phyloP scores from a whole-genome alignment of 2,329 filamentous ascomycete genomes.

The Aspergillus niger region DNA sequence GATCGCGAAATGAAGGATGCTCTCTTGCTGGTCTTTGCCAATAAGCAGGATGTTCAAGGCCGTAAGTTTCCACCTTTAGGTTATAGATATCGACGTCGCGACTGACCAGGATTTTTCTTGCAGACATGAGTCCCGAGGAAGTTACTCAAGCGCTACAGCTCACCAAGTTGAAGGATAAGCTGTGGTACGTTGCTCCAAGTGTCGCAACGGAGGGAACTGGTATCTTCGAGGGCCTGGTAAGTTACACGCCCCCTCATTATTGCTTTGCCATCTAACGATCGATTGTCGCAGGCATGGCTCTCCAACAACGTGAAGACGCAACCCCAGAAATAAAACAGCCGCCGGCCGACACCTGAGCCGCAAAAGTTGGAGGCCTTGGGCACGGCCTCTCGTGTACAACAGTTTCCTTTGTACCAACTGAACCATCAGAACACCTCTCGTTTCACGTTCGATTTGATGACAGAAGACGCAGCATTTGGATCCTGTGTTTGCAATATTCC shows the following conservation, averaged over 20 bases:
- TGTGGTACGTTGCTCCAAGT: slow-evolving; percentile 83
- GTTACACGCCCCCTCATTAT: slow-evolving; percentile 23
- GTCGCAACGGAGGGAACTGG: slow-evolving; percentile 81
- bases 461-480: slow-evolving; percentile 45
- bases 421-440: slow-evolving; percentile 28
- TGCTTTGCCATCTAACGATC: slow-evolving; percentile 16
- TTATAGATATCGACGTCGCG: background rate
- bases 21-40: slow-evolving; percentile 91
- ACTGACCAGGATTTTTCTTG: slow-evolving; percentile 21
- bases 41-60: slow-evolving; percentile 94
- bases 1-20: slow-evolving; percentile 98
- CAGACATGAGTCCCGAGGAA: slow-evolving; percentile 77
- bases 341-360: slow-evolving; percentile 7
- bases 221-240: slow-evolving; percentile 74
- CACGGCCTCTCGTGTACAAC: slow-evolving; percentile 37
- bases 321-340: slow-evolving; percentile 40
- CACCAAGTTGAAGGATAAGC: slow-evolving; percentile 75
- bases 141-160: slow-evolving; percentile 77
- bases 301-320: slow-evolving; percentile 77
- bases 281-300: slow-evolving; percentile 63
- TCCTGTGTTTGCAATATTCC: slow-evolving; percentile 23
- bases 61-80: slow-evolving; percentile 52
- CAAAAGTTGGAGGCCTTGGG: background rate
- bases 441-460: slow-evolving; percentile 45
- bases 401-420: slow-evolving; percentile 25